phyloP scores from a whole-genome alignment of 2,329 filamentous ascomycete genomes.

The Penicillium occitanis region DNA sequence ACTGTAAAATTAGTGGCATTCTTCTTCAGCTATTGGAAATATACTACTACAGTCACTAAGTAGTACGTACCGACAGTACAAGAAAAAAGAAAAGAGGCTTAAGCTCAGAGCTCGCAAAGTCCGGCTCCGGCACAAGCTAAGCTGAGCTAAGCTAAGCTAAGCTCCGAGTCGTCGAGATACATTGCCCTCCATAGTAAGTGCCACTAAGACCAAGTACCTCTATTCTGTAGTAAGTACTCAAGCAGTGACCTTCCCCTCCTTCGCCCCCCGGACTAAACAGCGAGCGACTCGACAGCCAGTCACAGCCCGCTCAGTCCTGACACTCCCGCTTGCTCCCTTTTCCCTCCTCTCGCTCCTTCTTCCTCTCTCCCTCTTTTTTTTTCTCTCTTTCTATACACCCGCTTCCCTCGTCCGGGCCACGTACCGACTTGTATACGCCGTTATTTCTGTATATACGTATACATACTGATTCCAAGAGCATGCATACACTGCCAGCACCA shows the following conservation, averaged over 20 bases:
- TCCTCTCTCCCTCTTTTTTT: not conserved
- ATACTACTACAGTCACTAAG: not conserved
- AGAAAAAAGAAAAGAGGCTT: not conserved
- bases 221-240: too few species aligned
- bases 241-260: not conserved
- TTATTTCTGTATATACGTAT: not conserved
- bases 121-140: slow-evolving; percentile 10
- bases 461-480: not conserved
- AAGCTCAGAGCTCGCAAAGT: slow-evolving; percentile 4
- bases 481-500: not conserved
- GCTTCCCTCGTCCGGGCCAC: not conserved
- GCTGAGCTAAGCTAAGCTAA: slow-evolving; percentile 14
- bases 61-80: not conserved
- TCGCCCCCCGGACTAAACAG: slow-evolving; percentile 8
- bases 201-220: not conserved
- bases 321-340: slow-evolving; percentile 1
- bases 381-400: not conserved
- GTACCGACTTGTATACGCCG: not conserved
- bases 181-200: not conserved
- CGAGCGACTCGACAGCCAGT: slow-evolving; percentile 1
- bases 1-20: not conserved
- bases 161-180: not conserved
- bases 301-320: not conserved
- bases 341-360: not conserved
- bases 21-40: not conserved